Percentiles rank a stretch among this genome's conserved stretches.
phyloP scores from a whole-genome alignment of 495 filamentous ascomycete species.

The Penicillium paxilli region DNA sequence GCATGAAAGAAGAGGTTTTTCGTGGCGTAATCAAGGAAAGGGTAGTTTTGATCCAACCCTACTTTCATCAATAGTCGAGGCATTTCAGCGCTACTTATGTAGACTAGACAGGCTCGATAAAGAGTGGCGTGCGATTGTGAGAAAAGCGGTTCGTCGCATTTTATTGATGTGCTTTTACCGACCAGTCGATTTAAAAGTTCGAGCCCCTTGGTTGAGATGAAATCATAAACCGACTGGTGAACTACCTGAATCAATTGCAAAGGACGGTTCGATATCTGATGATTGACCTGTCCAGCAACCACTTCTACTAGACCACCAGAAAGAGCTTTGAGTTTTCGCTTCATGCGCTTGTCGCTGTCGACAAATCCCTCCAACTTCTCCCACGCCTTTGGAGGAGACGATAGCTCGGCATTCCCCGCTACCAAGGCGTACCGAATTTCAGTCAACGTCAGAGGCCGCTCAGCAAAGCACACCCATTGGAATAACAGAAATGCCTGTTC shows the following conservation, averaged over 20 bases:
- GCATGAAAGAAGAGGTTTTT: conserved; percentile 9
- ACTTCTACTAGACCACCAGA: background rate
- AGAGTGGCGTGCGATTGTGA: background rate
- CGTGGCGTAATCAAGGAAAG: conserved; percentile 9
- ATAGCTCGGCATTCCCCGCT: background rate
- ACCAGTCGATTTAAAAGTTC: background rate
- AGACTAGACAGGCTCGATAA: background rate
- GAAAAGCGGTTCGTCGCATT: background rate
- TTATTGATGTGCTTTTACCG: too few species aligned
- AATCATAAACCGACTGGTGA: background rate
- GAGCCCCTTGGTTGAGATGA: background rate
- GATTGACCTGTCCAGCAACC: too few species aligned
- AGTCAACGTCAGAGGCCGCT: background rate
- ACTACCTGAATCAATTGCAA: background rate
- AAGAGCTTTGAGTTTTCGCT: background rate
- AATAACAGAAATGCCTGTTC: background rate
- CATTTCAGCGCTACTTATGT: background rate
- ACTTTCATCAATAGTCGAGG: background rate
- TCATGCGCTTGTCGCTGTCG: background rate
- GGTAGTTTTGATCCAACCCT: background rate
- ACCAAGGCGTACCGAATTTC: background rate
- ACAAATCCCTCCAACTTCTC: background rate
- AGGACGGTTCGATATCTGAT: too few species aligned
- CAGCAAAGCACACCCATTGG: background rate
- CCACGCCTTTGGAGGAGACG: background rate